phyloP scores from a whole-genome alignment of 2,329 filamentous ascomycete genomes.

The Trichoderma asperellum region DNA sequence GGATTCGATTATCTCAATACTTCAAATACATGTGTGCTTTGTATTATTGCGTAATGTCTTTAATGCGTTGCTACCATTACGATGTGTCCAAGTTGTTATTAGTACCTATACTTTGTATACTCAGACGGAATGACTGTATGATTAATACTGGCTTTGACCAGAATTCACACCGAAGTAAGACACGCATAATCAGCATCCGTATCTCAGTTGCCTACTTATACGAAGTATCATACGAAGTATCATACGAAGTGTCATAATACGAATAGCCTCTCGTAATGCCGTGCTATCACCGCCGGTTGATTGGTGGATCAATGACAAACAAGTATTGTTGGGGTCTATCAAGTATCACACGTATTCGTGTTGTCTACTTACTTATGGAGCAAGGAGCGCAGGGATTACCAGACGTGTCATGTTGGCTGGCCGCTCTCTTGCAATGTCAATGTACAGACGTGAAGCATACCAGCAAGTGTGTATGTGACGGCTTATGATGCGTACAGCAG shows the following conservation, averaged over 20 bases:
- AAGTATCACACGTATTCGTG: not conserved
- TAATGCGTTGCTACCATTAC: not conserved
- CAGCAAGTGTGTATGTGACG: not conserved
- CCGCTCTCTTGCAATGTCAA: not conserved
- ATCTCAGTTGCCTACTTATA: not conserved
- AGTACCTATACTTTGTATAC: not conserved
- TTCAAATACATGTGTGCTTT: not conserved
- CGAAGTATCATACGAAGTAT: not conserved
- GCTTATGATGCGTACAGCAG: not conserved
- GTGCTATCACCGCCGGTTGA: not conserved
- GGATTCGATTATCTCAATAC: not conserved
- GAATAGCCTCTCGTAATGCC: not conserved
- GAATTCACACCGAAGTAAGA: not conserved
- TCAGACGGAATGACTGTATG: not conserved
- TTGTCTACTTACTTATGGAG: not conserved
- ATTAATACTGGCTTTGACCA: not conserved
- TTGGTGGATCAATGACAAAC: not conserved
- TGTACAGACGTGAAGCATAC: not conserved
- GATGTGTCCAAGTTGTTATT: not conserved
- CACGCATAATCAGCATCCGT: not conserved
- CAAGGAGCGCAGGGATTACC: not conserved
- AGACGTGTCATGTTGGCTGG: not conserved
- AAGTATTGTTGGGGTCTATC: not conserved
- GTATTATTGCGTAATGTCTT: not conserved
- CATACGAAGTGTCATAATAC: not conserved